Base-by-base conservation (phyloP, 768 basidiomycete species). In the Tricholoma sp. region DNA sequence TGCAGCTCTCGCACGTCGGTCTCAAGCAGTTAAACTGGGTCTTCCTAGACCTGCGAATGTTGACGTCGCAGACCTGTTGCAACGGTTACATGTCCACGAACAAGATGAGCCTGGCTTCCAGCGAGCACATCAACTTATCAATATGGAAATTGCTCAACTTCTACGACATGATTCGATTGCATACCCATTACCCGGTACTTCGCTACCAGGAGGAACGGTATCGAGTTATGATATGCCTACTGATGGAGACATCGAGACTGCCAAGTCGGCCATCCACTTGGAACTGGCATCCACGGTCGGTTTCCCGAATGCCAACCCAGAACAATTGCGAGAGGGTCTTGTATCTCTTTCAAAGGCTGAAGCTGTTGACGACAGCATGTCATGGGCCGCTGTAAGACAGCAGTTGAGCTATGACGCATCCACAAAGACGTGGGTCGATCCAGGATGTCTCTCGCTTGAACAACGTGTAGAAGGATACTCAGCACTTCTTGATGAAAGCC, bases 1-100 rank as follows among this genome's bases (percentile, higher is more conserved):
- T 47, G 87, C 83, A 61, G 84, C 83, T 10, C 74, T 97, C n/a
- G 93, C 91, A 1, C 76, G 94, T 53, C 78, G 94, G 57, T 91
- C 91, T 47, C 81, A 86, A 58, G 83, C 81, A 48, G 89, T 99
- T 50, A 90, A 94, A 70, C 81, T 80, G 10, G 84, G 82, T 39
- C 75, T 98, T 29, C 97, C 97, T 24, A 81, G 96, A 56, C 96
- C 94, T 4, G 81, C 85, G 49, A 87, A 91, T 51, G 85, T 98
- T 47, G 85, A 98, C 63, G 75, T 89, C 4, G 77, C 78, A 15
- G 70, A 68, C 5, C 77, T 97, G 11, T 69, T 96, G 36, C 69
- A 79, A 29, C 77, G 82, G 47, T 76, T 97, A 17, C 74, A 72
- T 52, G 72, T 76, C 15, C 82, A 83, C 11, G 76, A 73, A 13